Conservation (phyloP, 148 eudicot species). For the Arbutus unedo region DNA sequence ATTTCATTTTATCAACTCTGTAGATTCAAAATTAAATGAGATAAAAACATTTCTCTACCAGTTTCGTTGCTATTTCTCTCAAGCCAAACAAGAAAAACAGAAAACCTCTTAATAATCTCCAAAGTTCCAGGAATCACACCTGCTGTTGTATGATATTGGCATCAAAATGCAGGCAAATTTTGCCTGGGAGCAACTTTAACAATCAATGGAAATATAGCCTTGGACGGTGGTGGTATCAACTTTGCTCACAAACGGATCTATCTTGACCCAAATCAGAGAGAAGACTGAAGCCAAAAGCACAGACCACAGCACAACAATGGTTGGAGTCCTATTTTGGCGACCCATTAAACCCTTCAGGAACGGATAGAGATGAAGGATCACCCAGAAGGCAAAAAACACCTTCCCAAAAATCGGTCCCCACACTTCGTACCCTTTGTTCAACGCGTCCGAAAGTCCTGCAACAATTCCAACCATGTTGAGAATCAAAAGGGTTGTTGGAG, state of each 20-base stretch:
- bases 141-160: not conserved
- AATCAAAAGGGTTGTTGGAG: slow-evolving; percentile 84
- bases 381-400: slow-evolving; percentile 90
- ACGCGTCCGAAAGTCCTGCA: slow-evolving; percentile 90
- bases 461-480: slow-evolving; percentile 88
- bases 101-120: too few species aligned
- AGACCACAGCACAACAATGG: slow-evolving; percentile 89
- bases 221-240: slow-evolving; percentile 42
- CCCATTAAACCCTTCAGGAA: slow-evolving; percentile 99
- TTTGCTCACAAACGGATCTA: slow-evolving; percentile 75
- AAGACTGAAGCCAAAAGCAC: slow-evolving; percentile 95
- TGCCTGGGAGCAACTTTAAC: slow-evolving; percentile 29
- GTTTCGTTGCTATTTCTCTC: too few species aligned
- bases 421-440: slow-evolving; percentile 83
- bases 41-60: too few species aligned
- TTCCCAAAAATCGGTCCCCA: slow-evolving; percentile 98
- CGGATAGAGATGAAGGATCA: slow-evolving; percentile 88
- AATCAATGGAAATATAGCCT: slow-evolving; percentile 76
- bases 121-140: not conserved
- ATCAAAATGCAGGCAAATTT: not conserved
- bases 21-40: too few species aligned
- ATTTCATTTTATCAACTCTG: too few species aligned
- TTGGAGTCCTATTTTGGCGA: slow-evolving; percentile 89
- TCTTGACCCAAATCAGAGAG: slow-evolving; percentile 97
- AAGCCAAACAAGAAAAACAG: too few species aligned